These are phyloP conservation scores for Fragaria vesca DNA, from an alignment of 306 rosid genomes.

Conservation along the genomic window DNA sequence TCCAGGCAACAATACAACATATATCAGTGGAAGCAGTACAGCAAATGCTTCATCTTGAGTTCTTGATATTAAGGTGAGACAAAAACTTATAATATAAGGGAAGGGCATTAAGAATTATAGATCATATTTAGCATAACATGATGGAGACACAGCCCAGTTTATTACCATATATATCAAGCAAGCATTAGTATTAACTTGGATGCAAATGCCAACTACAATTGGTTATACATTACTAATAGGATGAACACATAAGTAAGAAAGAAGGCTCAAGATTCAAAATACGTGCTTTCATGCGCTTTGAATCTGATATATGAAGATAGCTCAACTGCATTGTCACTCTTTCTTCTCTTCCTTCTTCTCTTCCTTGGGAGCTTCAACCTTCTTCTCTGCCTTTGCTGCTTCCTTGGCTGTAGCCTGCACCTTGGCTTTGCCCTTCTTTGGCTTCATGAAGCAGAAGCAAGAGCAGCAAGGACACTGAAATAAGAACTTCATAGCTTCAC, in stretches of 20 bases:
- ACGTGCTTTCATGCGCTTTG: neutral
- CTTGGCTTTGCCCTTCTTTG: constrained; percentile 51
- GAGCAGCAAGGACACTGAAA: constrained; percentile 68
- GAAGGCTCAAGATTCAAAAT: neutral
- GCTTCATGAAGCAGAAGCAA: constrained; percentile 75
- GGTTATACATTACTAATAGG: constrained; percentile 10
- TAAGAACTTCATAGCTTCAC: constrained; percentile 52
- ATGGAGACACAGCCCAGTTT: neutral
- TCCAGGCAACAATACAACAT: neutral
- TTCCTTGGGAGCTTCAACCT: constrained; percentile 27
- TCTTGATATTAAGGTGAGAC: neutral
- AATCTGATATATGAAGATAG: constrained; percentile 1
- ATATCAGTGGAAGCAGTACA: neutral
- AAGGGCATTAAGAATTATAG: neutral
- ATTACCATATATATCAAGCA: neutral
- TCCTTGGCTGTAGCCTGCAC: constrained; percentile 29
- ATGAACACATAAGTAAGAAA: neutral
- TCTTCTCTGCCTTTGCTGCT: constrained; percentile 22
- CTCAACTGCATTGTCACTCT: constrained; percentile 34
- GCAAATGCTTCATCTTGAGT: neutral
- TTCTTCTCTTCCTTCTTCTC: constrained; percentile 32
- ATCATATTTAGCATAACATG: neutral
- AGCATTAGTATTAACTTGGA: neutral
- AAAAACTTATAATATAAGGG: neutral
- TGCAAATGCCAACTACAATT: constrained; percentile 6